Evolutionary conservation across 495 filamentous ascomycete genomes (phyloP).

Genomic region (Xylaria bambusicola): DNA sequence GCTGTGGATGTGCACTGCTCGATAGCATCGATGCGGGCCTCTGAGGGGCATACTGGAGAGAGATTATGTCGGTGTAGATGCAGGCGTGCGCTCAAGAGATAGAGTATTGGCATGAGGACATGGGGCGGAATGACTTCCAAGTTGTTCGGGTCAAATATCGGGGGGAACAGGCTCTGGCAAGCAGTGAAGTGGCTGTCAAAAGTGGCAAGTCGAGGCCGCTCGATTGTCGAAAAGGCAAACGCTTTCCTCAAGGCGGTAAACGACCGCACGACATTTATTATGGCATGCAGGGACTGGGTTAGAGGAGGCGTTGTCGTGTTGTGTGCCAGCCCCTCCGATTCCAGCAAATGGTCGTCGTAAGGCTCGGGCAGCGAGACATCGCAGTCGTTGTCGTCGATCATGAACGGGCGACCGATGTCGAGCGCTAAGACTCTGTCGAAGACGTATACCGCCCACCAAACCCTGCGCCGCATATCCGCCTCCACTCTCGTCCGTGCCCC

Average conservation of each 20-base stretch:
- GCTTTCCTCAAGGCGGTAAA: conserved; percentile 76
- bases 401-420: conserved; percentile 77
- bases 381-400: conserved; percentile 90
- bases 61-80: conserved; percentile 92
- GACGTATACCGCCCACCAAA: conserved; percentile 95
- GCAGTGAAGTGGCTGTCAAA: conserved; percentile 81
- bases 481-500: conserved; percentile 56
- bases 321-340: conserved; percentile 59
- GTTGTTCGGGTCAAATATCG: conserved; percentile 65
- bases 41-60: conserved; percentile 64
- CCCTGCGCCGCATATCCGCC: conserved; percentile 81
- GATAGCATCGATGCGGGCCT: conserved; percentile 67
- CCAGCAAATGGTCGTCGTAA: conserved; percentile 82
- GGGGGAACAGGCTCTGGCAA: conserved; percentile 74
- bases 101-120: conserved; percentile 69
- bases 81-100: conserved; percentile 80
- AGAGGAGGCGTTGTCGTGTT: conserved; percentile 52
- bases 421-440: conserved; percentile 83
- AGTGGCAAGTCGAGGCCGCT: conserved; percentile 66
- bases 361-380: conserved; percentile 78
- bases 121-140: conserved; percentile 69
- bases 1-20: conserved; percentile 75
- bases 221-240: conserved; percentile 67
- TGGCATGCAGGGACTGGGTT: conserved; percentile 68
- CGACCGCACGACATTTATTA: conserved; percentile 82